Conservation (phyloP, 805 yeast species). For the Kluyveromyces wickerhamii region DNA sequence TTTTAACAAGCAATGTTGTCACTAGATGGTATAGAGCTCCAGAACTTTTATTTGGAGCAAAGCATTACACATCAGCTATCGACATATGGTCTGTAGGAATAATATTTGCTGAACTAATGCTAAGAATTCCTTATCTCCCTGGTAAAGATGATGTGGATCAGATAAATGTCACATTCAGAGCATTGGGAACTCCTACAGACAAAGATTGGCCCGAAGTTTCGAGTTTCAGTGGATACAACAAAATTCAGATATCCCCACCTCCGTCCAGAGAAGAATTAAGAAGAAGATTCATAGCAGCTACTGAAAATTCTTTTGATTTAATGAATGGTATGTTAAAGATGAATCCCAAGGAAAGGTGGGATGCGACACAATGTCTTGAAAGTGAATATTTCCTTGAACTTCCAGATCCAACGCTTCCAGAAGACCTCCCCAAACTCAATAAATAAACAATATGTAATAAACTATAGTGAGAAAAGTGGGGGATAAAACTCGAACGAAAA, state of each 20-base stretch:
- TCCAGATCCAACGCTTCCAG: slow-evolving; percentile 60
- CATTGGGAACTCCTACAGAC: slow-evolving; percentile 94
- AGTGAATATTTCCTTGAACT: slow-evolving; percentile 62
- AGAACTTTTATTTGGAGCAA: slow-evolving; percentile 79
- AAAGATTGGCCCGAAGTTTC: slow-evolving; percentile 87
- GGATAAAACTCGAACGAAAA: not conserved
- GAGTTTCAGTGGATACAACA: slow-evolving; percentile 65
- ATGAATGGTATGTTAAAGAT: slow-evolving; percentile 63
- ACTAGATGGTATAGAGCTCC: slow-evolving; percentile 99
- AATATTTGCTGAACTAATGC: slow-evolving; percentile 92
- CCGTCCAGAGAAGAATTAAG: slow-evolving; percentile 76
- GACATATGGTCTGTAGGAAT: slow-evolving; percentile 97
- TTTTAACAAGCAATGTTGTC: slow-evolving; percentile 86
- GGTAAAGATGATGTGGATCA: slow-evolving; percentile 89
- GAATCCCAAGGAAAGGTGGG: slow-evolving; percentile 71
- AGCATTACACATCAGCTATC: slow-evolving; percentile 80
- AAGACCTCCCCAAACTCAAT: slow-evolving; percentile 44
- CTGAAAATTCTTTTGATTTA: slow-evolving; percentile 71
- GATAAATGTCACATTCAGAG: slow-evolving; percentile 86
- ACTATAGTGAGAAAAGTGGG: not conserved
- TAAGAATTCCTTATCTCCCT: slow-evolving; percentile 90
- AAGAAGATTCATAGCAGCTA: slow-evolving; percentile 83
- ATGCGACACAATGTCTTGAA: slow-evolving; percentile 52
- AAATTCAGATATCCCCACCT: slow-evolving; percentile 68
- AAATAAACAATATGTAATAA: not conserved